Evolutionary conservation across 1,284 basidiomycete genomes (phyloP).

Genomic region (Athelia sp.): DNA sequence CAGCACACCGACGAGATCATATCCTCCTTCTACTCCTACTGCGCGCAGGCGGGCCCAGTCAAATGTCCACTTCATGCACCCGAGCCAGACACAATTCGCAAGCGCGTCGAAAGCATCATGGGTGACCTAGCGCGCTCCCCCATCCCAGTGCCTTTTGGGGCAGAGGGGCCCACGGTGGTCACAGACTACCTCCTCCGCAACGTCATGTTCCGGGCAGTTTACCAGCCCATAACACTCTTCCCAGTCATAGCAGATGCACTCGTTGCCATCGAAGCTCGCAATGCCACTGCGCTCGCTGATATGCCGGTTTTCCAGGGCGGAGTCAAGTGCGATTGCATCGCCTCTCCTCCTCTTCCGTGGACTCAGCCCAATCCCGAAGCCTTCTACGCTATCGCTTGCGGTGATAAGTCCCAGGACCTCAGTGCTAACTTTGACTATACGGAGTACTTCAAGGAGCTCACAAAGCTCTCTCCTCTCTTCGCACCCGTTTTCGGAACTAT

Average conservation of each 20-base stretch:
- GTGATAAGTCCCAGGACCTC: neutral
- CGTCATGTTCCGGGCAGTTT: neutral
- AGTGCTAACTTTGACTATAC: neutral
- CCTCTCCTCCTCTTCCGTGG: neutral
- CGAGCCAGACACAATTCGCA: neutral
- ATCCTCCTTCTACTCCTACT: neutral
- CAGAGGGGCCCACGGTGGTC: neutral
- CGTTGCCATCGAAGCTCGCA: neutral
- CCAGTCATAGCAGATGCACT: neutral
- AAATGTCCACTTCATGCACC: neutral
- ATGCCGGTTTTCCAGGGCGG: too few relatives aligned
- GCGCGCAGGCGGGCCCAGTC: neutral
- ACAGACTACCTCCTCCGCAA: neutral
- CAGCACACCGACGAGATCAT: neutral
- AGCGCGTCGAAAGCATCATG: neutral
- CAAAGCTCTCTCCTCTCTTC: neutral
- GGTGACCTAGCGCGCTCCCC: neutral
- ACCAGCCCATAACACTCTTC: neutral
- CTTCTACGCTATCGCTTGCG: neutral
- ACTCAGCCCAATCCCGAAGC: neutral
- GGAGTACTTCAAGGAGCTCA: neutral
- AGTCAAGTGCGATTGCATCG: neutral
- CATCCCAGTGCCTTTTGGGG: neutral
- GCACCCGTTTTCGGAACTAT: neutral
- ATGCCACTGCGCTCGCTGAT: neutral